Conservation (phyloP, 2,329 filamentous ascomycete genomes). For the Ascochyta clinopodiicola region DNA sequence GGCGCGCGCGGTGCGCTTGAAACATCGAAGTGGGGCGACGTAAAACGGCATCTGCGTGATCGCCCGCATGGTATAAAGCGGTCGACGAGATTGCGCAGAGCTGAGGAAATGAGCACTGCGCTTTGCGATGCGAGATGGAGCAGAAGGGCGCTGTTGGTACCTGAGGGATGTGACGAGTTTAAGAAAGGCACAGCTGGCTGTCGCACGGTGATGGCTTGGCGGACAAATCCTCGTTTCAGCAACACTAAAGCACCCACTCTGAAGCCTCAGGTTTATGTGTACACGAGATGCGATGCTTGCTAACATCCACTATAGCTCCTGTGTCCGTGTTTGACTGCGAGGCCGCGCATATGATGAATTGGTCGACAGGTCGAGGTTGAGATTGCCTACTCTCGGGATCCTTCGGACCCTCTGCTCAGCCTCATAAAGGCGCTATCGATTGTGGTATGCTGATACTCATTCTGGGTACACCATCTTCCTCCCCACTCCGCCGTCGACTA, state of each 20-base stretch:
- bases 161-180: slow-evolving; percentile 5
- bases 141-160: background rate
- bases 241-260: slow-evolving; percentile 8
- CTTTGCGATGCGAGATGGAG: background rate
- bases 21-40: slow-evolving; percentile 26
- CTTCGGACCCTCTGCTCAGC: slow-evolving; percentile 5
- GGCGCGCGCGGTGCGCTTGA: slow-evolving; percentile 17
- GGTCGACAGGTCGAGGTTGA: slow-evolving; percentile 10
- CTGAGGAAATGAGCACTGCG: slow-evolving; percentile 9
- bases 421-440: slow-evolving; percentile 6
- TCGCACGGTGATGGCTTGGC: slow-evolving; percentile 11
- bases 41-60: slow-evolving; percentile 33
- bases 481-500: slow-evolving; percentile 56
- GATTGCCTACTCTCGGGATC: slow-evolving; percentile 11
- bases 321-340: background rate
- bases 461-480: slow-evolving; percentile 55
- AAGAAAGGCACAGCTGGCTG: slow-evolving; percentile 7
- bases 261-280: slow-evolving; percentile 3
- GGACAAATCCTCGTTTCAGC: slow-evolving; percentile 15
- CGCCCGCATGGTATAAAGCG: slow-evolving; percentile 20
- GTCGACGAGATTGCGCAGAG: slow-evolving; percentile 9
- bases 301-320: background rate
- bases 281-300: background rate
- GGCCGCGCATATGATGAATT: background rate
- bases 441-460: slow-evolving; percentile 8